phyloP scores from a whole-genome alignment of 306 rosid species.

The Quercus engelmannii region DNA sequence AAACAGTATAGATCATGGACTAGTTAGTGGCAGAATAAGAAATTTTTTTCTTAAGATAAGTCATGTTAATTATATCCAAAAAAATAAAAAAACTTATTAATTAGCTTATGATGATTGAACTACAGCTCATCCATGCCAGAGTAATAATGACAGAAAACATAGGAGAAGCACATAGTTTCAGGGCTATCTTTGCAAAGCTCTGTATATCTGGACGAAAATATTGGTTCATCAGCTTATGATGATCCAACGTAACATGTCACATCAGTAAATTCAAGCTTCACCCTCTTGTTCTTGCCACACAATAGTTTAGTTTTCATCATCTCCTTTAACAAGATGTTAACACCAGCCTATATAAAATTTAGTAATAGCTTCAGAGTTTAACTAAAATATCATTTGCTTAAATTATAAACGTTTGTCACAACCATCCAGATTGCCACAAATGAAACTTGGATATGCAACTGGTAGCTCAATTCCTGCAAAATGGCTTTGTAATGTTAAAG shows the following conservation, averaged over 20 bases:
- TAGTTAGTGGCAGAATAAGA: too few species aligned
- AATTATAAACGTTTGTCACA: too few species aligned
- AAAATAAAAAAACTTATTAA: too few species aligned
- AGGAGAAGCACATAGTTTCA: conserved; percentile 68
- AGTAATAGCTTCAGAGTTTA: not conserved
- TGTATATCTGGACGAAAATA: conserved; percentile 44
- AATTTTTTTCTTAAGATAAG: too few species aligned
- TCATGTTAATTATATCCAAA: too few species aligned
- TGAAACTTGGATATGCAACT: not conserved
- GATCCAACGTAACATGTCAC: not conserved
- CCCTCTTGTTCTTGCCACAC: not conserved
- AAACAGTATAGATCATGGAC: too few species aligned
- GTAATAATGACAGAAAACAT: conserved; percentile 74
- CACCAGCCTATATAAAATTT: not conserved
- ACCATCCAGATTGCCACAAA: too few species aligned
- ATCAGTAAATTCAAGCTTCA: not conserved
- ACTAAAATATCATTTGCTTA: not conserved
- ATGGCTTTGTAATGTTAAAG: not conserved
- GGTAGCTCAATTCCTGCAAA: not conserved
- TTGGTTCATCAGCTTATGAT: not conserved
- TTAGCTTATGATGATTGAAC: not conserved
- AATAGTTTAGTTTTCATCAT: not conserved
- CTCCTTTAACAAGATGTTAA: not conserved
- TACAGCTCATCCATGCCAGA: conserved; percentile 53
- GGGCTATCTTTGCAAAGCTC: conserved; percentile 60